These are phyloP conservation scores for Epichloe gansuensis DNA, from an alignment of 2,329 filamentous ascomycete species.

Conservation along the genomic window DNA sequence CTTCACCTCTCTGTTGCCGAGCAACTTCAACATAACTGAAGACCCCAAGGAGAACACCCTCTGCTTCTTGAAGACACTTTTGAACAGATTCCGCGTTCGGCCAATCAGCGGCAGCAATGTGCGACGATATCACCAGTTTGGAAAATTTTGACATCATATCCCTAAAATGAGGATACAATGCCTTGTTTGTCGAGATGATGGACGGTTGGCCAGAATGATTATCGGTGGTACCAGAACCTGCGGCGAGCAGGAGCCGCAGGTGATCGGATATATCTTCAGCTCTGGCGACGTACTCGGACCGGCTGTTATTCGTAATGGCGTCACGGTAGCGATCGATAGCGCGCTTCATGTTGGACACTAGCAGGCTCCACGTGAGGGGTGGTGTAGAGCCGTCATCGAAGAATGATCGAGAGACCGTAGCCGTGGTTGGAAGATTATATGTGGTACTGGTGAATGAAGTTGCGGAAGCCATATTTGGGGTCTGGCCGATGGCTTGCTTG, in stretches of 20 bases:
- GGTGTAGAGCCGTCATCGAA: constrained; percentile 78
- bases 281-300: constrained; percentile 80
- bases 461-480: constrained; percentile 42
- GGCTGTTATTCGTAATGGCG: constrained; percentile 69
- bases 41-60: constrained; percentile 85
- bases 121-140: constrained; percentile 94
- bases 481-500: constrained; percentile 22
- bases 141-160: constrained; percentile 99
- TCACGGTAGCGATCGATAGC: constrained; percentile 84
- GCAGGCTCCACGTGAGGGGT: constrained; percentile 74
- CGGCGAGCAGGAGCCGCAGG: constrained; percentile 80
- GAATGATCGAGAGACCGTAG: constrained; percentile 64
- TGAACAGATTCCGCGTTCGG: constrained; percentile 85
- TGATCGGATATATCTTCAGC: constrained; percentile 99
- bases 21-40: constrained; percentile 96
- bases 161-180: constrained; percentile 88
- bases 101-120: constrained; percentile 94
- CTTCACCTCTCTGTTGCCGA: constrained; percentile 81
- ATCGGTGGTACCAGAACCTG: constrained; percentile 91
- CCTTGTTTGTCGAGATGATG: constrained; percentile 98
- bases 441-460: constrained; percentile 49
- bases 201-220: constrained; percentile 98
- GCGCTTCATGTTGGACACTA: constrained; percentile 85
- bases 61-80: constrained; percentile 94
- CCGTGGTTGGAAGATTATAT: constrained; percentile 44